Percentiles rank a stretch among this genome's conserved stretches.
Conservation (phyloP, 2,329 filamentous ascomycete species). For the Colletotrichum sp. region DNA sequence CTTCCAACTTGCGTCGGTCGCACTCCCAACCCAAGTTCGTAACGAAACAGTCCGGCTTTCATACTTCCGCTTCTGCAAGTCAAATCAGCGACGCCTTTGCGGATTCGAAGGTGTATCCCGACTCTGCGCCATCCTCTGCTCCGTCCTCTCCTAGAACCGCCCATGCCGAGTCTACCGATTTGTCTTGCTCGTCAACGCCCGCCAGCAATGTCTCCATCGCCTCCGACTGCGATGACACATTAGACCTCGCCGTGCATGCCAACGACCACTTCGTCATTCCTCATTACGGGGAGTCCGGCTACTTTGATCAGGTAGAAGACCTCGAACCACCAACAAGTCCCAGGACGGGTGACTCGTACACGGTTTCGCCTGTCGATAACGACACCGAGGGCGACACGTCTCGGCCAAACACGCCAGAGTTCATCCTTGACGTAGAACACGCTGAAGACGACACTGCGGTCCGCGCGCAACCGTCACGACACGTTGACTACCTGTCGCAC, state of each 20-base stretch:
- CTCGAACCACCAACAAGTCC: conserved; percentile 58
- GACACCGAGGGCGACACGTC: conserved; percentile 56
- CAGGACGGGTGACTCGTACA: conserved; percentile 53
- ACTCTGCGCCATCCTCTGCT: conserved; percentile 56
- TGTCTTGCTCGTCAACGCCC: conserved; percentile 67
- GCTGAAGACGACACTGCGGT: conserved; percentile 83
- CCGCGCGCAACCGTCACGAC: conserved; percentile 76
- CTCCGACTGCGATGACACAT: conserved; percentile 57
- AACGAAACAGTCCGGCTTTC: conserved; percentile 45
- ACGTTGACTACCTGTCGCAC: conserved; percentile 95
- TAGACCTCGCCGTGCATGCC: conserved; percentile 47
- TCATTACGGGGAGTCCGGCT: conserved; percentile 50
- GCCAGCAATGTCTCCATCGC: conserved; percentile 68
- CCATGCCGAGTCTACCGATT: conserved; percentile 57
- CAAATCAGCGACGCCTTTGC: conserved; percentile 53
- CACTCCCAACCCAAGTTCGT: conserved; percentile 65
- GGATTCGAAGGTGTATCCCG: conserved; percentile 45
- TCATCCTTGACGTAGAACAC: conserved; percentile 49
- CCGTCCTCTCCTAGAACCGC: conserved; percentile 61
- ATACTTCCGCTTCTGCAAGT: conserved; percentile 50
- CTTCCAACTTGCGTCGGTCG: conserved; percentile 60
- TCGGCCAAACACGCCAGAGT: conserved; percentile 62
- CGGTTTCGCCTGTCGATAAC: conserved; percentile 58
- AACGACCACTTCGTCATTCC: conserved; percentile 54
- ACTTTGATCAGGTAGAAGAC: conserved; percentile 51